Conservation (phyloP, 1,284 basidiomycete species). For the Ganoderma multipileum region DNA sequence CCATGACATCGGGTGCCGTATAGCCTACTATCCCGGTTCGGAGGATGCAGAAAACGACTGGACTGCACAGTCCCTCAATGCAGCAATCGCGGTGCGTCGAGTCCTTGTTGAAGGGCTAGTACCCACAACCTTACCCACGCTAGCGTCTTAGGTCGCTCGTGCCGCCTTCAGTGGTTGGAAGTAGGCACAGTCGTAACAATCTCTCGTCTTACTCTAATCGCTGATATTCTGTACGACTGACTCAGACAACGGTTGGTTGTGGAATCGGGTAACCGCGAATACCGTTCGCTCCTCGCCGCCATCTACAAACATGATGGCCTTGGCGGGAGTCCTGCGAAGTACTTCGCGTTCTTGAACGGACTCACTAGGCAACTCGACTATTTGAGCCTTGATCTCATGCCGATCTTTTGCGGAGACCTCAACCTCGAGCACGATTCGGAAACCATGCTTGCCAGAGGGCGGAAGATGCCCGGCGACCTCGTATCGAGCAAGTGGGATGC, state of each 20-base stretch:
- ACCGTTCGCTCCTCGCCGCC: not conserved
- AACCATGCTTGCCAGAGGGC: not conserved
- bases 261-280: not conserved
- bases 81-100: not conserved
- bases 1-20: not conserved
- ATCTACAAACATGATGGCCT: not conserved
- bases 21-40: not conserved
- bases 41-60: not conserved
- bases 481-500: not conserved
- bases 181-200: not conserved
- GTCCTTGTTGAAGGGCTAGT: not conserved
- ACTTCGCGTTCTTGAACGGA: not conserved
- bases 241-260: not conserved
- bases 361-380: not conserved
- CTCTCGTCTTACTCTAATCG: not conserved
- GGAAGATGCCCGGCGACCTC: slow-evolving; percentile 18
- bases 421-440: slow-evolving; percentile 21
- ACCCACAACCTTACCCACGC: not conserved
- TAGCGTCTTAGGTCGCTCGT: not conserved
- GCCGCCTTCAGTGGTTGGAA: not conserved
- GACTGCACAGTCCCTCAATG: not conserved
- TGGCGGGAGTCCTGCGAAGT: not conserved
- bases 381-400: slow-evolving; percentile 19
- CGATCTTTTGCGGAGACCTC: slow-evolving; percentile 13
- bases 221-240: not conserved